These are phyloP conservation scores for Phytopythium aichiense DNA, from an alignment of 352 stramenopile species.

Conservation along the genomic window DNA sequence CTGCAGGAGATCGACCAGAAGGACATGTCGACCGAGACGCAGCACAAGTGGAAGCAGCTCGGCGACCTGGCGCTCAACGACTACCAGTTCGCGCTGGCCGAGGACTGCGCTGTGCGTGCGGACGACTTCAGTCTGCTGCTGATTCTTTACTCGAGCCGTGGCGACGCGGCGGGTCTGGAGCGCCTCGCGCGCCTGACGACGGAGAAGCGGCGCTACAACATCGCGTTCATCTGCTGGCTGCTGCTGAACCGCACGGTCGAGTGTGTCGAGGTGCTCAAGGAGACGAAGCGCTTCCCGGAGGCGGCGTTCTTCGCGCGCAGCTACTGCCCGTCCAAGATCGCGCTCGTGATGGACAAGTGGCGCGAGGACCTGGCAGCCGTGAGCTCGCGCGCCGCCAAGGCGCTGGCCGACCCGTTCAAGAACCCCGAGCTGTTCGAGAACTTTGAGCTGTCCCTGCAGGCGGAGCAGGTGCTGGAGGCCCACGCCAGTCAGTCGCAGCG, in stretches of 20 bases:
- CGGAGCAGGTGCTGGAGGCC: conserved; percentile 90
- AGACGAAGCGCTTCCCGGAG: conserved; percentile 95
- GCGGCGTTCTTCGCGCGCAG: conserved; percentile 98
- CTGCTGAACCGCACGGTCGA: conserved; percentile 94
- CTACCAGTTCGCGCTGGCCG: conserved; percentile 92
- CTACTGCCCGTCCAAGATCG: conserved; percentile 95
- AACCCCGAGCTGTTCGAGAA: conserved; percentile 97
- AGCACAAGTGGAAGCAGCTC: conserved; percentile 98
- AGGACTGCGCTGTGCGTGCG: conserved; percentile 93
- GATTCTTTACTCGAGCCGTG: conserved; percentile 95
- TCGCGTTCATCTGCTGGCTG: conserved; percentile 96
- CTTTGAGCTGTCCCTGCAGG: conserved; percentile 91
- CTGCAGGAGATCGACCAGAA: conserved; percentile 79
- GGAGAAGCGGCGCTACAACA: conserved; percentile 91
- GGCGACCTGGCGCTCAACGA: conserved; percentile 92
- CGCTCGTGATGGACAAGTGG: conserved; percentile 96
- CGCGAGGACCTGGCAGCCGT: conserved; percentile 89
- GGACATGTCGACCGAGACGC: conserved; percentile 93
- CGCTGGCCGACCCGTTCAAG: conserved; percentile 89
- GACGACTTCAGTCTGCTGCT: conserved; percentile 96
- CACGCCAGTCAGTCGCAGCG: conserved; percentile 61
- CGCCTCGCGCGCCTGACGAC: conserved; percentile 86
- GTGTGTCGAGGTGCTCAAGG: conserved; percentile 94
- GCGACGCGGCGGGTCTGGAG: conserved; percentile 91
- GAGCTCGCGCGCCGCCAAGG: conserved; percentile 91